Percentiles rank a stretch among this genome's conserved stretches.
phyloP scores from a whole-genome alignment of 78 protist species.

The Dictyostelium discoideum region DNA sequence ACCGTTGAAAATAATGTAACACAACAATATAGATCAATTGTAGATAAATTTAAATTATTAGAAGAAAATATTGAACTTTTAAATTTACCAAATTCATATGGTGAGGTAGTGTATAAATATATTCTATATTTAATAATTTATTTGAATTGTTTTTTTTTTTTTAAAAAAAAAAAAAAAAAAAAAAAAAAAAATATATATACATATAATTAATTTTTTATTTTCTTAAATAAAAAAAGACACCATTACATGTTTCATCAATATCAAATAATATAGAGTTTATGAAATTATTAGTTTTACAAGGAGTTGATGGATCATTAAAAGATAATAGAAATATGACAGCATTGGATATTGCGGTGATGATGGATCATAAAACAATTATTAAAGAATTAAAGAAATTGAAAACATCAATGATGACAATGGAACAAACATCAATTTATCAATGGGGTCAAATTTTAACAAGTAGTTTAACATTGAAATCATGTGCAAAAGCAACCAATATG shows the following conservation, averaged over 20 bases:
- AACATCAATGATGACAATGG: background rate
- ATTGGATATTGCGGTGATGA: constrained; percentile 22
- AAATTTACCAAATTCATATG: constrained; percentile 4
- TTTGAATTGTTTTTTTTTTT: too few species aligned
- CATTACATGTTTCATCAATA: constrained; percentile 42
- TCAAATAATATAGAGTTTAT: background rate
- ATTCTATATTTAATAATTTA: too few species aligned
- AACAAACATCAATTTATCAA: constrained; percentile 12
- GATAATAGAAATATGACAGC: constrained; percentile 46
- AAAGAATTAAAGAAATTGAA: background rate
- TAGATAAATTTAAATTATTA: background rate
- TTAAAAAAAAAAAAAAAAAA: too few species aligned
- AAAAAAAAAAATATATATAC: background rate
- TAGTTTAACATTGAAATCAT: background rate
- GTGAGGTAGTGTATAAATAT: background rate
- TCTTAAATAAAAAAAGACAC: constrained; percentile 10
- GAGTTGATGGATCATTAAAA: background rate
- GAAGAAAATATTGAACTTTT: background rate
- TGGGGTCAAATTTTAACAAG: constrained; percentile 42
- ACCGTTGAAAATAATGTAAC: background rate
- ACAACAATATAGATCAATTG: background rate
- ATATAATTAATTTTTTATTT: background rate
- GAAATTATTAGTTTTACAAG: background rate
- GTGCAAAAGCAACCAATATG: background rate
- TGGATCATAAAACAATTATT: background rate